Percentiles rank a stretch among this genome's conserved stretches.
Evolutionary conservation across 345 rosid species (phyloP).

Genomic region (Schrenkiella parvula): DNA sequence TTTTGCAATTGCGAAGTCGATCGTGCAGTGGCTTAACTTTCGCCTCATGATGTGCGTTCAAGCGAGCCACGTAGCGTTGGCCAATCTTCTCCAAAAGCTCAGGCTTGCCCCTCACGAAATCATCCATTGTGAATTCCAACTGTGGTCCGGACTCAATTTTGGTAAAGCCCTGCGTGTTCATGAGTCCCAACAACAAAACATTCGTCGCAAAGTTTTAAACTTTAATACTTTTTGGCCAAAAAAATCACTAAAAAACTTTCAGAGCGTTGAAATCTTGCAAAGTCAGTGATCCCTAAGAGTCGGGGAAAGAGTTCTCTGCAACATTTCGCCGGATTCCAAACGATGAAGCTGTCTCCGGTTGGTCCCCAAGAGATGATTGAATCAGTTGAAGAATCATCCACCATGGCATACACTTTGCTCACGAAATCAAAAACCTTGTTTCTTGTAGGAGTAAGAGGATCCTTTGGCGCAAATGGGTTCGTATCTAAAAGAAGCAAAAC

Average conservation of each 20-base stretch:
- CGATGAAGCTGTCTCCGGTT: neutral
- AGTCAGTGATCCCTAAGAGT: neutral
- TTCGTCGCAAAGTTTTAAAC: too few relatives aligned
- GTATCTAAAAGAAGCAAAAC: too few relatives aligned
- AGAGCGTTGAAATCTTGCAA: too few relatives aligned
- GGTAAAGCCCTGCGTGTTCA: too few relatives aligned
- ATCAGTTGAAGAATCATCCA: neutral
- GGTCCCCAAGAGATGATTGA: neutral
- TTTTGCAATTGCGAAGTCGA: neutral
- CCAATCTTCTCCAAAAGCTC: neutral
- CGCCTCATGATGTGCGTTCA: too few relatives aligned
- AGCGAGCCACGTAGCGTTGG: neutral
- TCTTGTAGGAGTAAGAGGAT: neutral
- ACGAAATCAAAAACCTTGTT: slow-evolving; percentile 30
- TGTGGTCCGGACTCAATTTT: too few relatives aligned
- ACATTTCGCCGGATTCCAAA: neutral
- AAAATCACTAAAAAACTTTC: too few relatives aligned
- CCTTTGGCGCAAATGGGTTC: too few relatives aligned
- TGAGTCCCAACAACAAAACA: too few relatives aligned
- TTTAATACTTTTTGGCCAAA: too few relatives aligned
- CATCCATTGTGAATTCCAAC: too few relatives aligned
- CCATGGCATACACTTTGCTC: neutral
- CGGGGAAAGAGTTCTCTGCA: neutral
- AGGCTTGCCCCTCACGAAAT: neutral
- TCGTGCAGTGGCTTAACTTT: too few relatives aligned